Evolutionary conservation across 2,329 filamentous ascomycete genomes (phyloP), one percentile per base, ranked within the genome.

Genomic region (Aspergillus sp.): DNA sequence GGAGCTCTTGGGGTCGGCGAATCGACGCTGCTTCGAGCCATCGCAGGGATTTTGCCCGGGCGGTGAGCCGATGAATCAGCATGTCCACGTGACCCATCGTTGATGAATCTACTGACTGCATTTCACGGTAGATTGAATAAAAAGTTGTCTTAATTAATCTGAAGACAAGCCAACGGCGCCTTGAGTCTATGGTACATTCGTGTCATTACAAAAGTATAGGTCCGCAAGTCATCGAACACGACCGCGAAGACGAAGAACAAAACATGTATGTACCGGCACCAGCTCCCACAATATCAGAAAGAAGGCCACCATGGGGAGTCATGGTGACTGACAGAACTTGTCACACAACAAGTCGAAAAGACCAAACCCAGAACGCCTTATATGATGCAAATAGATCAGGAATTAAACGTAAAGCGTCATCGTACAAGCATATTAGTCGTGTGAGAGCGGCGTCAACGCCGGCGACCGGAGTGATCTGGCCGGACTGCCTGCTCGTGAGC

Each of bases 401-500:
- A 45, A 64, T 59, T 42, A 59, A 56, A 54, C 19, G 21, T 29
- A 47, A 45, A 55, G 58, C 52, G 25, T 53, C 47, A 54, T 53
- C 44, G 53, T 58, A 46, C 51, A 53, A 57, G 50, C 52, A 50
- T 59, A 60, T 66, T 64, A 69, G 45, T 72, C 69, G 47, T 71
- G 65, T 49, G 63, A 59, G 25, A 71, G 59, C 3, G 70, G 69
- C 17, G 67, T 67, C 63, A 70, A 65, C 53, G 58, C 63, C 4
- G 71, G 71, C 16, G 71, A 73, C 52, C 66, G 70, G 46, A 65
- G 65, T 17, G 70, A 65, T 55, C 71, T 57, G 9, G 83, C 85
- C 7, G 77, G 77, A 68, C 76, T 78, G 42, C 73, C 73, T 9
- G 74, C 63, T 55, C 77, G 68, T 16, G 73, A 76, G 31, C 70